Evolutionary conservation across 2,329 filamentous ascomycete genomes (phyloP).

Genomic region (Basipetospora chlamydospora): DNA sequence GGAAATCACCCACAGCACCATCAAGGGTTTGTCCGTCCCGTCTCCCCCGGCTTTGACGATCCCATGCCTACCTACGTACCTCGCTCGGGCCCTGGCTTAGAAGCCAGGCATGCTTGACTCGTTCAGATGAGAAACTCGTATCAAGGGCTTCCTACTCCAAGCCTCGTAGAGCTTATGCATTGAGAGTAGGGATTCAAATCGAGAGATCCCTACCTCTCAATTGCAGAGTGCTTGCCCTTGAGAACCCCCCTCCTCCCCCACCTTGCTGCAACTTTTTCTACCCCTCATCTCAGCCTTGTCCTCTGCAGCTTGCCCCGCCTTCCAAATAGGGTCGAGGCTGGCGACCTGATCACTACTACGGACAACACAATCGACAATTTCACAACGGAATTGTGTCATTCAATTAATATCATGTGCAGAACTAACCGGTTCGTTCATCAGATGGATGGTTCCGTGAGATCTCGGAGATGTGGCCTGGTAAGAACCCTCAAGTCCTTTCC

Average conservation of each 20-base stretch:
- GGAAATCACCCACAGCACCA: slow-evolving; percentile 42
- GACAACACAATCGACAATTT: neutral
- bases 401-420: neutral
- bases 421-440: slow-evolving; percentile 20
- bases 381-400: neutral
- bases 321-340: too few species aligned
- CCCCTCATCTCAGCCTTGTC: neutral
- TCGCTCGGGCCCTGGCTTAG: too few species aligned
- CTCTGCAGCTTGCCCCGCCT: neutral
- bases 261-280: neutral
- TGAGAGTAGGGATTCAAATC: neutral
- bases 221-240: too few species aligned
- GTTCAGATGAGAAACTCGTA: neutral
- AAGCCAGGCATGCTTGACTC: neutral
- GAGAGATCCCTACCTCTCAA: too few species aligned
- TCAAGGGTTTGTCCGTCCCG: slow-evolving; percentile 34
- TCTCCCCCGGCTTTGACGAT: neutral
- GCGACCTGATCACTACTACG: neutral
- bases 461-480: slow-evolving; percentile 89
- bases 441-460: slow-evolving; percentile 99
- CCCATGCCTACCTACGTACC: too few species aligned
- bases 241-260: too few species aligned
- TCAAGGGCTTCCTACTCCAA: neutral
- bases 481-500: slow-evolving; percentile 14
- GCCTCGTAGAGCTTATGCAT: neutral